Conservation (phyloP, 1,284 basidiomycete species). For the Psilocybe mexicana region DNA sequence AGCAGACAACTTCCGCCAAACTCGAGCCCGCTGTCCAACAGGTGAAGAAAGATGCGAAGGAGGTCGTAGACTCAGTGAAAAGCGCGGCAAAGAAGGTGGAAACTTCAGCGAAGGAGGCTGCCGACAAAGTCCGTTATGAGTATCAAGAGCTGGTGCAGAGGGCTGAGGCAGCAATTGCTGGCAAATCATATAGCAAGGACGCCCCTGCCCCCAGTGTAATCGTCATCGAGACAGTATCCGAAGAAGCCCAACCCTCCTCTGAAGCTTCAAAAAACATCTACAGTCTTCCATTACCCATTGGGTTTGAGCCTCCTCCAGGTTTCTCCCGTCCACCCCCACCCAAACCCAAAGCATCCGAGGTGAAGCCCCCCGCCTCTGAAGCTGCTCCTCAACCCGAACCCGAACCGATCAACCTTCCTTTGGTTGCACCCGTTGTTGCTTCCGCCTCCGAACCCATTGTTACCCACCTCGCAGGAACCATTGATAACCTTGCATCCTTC, state of each 20-base stretch:
- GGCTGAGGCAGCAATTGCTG: conserved; percentile 68
- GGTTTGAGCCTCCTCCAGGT: conserved; percentile 90
- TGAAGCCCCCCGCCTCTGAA: conserved; percentile 11
- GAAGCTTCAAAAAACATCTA: conserved; percentile 55
- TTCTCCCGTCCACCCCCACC: conserved; percentile 62
- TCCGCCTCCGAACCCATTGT: conserved; percentile 86
- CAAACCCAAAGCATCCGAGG: conserved; percentile 36
- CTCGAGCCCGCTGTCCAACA: conserved; percentile 28
- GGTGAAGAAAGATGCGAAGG: conserved; percentile 30
- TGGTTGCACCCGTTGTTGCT: conserved; percentile 81
- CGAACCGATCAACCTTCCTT: conserved; percentile 58
- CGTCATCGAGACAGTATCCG: conserved; percentile 25
- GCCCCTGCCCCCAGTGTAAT: conserved; percentile 10
- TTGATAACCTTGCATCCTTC: conserved; percentile 89
- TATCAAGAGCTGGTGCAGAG: conserved; percentile 64
- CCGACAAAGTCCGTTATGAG: conserved; percentile 33
- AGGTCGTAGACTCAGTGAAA: conserved; percentile 34
- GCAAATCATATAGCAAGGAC: conserved; percentile 30
- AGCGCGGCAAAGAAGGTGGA: conserved; percentile 47
- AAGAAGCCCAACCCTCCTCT: conserved; percentile 30
- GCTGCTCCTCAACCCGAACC: conserved; percentile 27
- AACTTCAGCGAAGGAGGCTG: conserved; percentile 26
- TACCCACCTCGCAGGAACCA: conserved; percentile 88
- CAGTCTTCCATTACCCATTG: conserved; percentile 77
- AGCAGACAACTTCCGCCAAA: conserved; percentile 34